These are phyloP conservation scores for Scenedesmus sp. DNA, from an alignment of 163 green algal genomes.

Conservation along the genomic window DNA sequence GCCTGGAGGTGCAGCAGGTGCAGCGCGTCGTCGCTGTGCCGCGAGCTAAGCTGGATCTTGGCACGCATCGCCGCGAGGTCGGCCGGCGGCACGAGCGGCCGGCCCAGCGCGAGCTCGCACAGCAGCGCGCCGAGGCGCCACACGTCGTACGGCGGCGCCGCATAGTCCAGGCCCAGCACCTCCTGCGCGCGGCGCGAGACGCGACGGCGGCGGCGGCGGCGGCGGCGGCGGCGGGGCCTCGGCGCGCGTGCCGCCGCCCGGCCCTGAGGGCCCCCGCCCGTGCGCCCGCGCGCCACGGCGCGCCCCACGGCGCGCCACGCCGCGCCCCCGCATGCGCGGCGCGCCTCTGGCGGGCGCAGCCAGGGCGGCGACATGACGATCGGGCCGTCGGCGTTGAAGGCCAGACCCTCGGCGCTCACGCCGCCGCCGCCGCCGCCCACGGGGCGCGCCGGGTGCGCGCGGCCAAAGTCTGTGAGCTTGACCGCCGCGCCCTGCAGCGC, in stretches of 20 bases:
- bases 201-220: too few relatives aligned
- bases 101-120: conserved; percentile 2
- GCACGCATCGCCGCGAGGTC: background rate
- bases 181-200: background rate
- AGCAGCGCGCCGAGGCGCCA: conserved; percentile 22
- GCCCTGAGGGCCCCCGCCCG: too few relatives aligned
- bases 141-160: conserved; percentile 25
- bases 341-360: conserved; percentile 27
- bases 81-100: background rate
- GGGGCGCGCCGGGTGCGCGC: conserved; percentile 6
- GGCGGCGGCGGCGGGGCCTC: too few relatives aligned
- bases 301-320: too few relatives aligned
- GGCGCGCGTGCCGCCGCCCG: too few relatives aligned
- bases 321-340: background rate
- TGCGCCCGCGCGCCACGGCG: too few relatives aligned
- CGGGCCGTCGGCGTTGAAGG: background rate
- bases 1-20: background rate
- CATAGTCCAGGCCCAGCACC: conserved; percentile 23
- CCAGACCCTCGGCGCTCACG: background rate
- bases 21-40: too few relatives aligned
- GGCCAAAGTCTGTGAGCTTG: conserved; percentile 29
- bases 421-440: background rate
- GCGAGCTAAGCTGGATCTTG: background rate
- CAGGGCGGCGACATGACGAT: background rate
- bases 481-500: background rate